Evolutionary conservation across 2,329 filamentous ascomycete genomes (phyloP).

Genomic region (Cladophialophora bantiana): DNA sequence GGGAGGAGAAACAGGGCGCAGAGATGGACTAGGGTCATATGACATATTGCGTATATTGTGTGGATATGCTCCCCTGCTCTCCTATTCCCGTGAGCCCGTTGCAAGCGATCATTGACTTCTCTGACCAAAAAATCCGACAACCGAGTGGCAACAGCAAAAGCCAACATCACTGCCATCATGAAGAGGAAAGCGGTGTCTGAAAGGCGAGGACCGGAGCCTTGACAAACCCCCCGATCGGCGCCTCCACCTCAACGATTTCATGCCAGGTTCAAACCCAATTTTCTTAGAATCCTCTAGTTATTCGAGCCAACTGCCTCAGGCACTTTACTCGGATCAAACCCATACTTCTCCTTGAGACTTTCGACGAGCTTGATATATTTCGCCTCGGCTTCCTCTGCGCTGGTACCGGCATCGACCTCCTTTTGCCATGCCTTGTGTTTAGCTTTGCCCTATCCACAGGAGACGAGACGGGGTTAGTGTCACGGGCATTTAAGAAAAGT

Average conservation of each 20-base stretch:
- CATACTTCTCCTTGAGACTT: slow-evolving; percentile 72
- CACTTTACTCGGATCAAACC: slow-evolving; percentile 69
- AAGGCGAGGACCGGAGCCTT: background rate
- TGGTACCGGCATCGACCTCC: slow-evolving; percentile 68
- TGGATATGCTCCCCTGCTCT: background rate
- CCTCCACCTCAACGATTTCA: background rate
- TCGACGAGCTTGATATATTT: slow-evolving; percentile 78
- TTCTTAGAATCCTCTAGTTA: background rate
- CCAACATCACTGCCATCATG: background rate
- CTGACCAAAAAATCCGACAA: background rate
- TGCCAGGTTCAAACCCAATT: background rate
- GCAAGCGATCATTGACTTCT: background rate
- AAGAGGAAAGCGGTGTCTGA: background rate
- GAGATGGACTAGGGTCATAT: background rate
- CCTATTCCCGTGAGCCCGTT: background rate
- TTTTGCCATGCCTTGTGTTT: slow-evolving; percentile 82
- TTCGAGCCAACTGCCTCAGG: slow-evolving; percentile 62
- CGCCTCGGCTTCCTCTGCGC: slow-evolving; percentile 72
- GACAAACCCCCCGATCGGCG: background rate
- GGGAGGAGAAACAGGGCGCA: background rate
- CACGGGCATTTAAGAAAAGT: background rate
- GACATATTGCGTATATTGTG: background rate
- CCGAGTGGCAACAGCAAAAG: background rate
- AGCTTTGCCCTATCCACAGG: slow-evolving; percentile 69
- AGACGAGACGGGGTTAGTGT: background rate